Evolutionary conservation across 768 basidiomycete species (phyloP), one percentile per base, ranked within the genome.

Genomic region (Lentinula sp.): DNA sequence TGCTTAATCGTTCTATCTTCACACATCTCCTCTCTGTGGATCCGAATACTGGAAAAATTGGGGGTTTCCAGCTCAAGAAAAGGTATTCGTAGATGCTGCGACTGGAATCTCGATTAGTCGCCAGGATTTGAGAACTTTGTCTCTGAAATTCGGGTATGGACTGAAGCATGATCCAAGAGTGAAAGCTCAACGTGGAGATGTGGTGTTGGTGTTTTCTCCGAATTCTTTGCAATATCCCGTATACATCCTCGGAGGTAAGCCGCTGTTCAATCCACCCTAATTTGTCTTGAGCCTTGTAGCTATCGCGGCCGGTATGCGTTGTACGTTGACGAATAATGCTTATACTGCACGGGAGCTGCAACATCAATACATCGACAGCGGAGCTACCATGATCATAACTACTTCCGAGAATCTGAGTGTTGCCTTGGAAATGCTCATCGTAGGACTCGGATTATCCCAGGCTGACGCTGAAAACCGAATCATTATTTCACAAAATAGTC

Each of bases 291-390:
- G 28, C 43, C 33, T 53, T 18, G 61, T 70, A 52, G 71, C 72
- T 16, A 64, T 80, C n/a, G 84, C 87, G 0, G 83, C 82, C 0
- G 85, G 84, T 3, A 65, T 82, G 12, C 68, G 77, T 32, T 75
- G 78, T 20, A 84, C 84, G 0, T 76, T 81, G 3, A 83, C 81
- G 20, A 88, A 86, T 70, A 78, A 76, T 45, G 69, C 73, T 0
- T 88, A 84, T 67, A 82, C 80, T 2, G 66, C 78, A 8, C 60
- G 64, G 0, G 88, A 90, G 63, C 74, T 90, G 1, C 70, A 70
- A 1, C 79, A 83, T 65, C 89, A 90, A 69, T 86, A 89, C 61
- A 72, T 64, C 13, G 85, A 95, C 67, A 86, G 86, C 59, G 73
- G 79, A 2, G 87, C 93, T 0, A 77, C 78, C 52, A 63, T 88